These are phyloP conservation scores for Orbilia blumenaviensis DNA, from an alignment of 2,329 filamentous ascomycete genomes.

Conservation along the genomic window DNA sequence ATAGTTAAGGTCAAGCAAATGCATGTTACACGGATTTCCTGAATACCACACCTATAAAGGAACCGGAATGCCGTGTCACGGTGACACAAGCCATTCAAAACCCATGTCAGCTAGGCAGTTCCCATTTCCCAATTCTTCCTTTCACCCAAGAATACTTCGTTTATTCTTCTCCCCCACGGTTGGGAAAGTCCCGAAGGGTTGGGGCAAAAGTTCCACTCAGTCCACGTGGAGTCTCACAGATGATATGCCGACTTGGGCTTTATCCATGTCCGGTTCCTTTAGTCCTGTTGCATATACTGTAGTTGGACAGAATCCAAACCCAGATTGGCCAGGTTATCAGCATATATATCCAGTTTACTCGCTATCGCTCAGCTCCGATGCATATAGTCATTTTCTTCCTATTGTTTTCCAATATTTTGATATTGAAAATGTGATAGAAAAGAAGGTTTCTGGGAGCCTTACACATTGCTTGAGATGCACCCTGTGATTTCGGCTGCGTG, in stretches of 20 bases:
- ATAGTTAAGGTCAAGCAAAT: conserved; percentile 87
- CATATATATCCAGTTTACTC: background rate
- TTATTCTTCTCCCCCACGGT: background rate
- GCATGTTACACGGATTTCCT: conserved; percentile 99
- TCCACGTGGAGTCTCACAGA: conserved; percentile 64
- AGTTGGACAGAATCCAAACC: background rate
- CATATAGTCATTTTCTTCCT: background rate
- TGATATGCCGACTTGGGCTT: conserved; percentile 96
- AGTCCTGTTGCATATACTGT: conserved; percentile 87
- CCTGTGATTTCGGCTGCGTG: conserved; percentile 97
- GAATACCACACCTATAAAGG: conserved; percentile 80
- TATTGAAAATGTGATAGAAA: background rate
- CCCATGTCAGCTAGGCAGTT: conserved; percentile 40
- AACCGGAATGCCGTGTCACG: conserved; percentile 18
- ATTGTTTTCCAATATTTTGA: background rate
- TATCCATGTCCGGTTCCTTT: conserved; percentile 85
- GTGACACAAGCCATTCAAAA: conserved; percentile 32
- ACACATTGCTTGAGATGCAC: conserved; percentile 95
- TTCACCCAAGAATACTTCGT: background rate
- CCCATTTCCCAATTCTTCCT: too few species aligned
- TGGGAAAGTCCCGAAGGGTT: conserved; percentile 40
- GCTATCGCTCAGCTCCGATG: background rate
- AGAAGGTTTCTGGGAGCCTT: conserved; percentile 2
- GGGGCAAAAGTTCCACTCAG: conserved; percentile 41
- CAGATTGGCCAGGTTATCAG: background rate